phyloP scores from a whole-genome alignment of 2,329 filamentous ascomycete genomes.

The Pestalotiopsis sp. region DNA sequence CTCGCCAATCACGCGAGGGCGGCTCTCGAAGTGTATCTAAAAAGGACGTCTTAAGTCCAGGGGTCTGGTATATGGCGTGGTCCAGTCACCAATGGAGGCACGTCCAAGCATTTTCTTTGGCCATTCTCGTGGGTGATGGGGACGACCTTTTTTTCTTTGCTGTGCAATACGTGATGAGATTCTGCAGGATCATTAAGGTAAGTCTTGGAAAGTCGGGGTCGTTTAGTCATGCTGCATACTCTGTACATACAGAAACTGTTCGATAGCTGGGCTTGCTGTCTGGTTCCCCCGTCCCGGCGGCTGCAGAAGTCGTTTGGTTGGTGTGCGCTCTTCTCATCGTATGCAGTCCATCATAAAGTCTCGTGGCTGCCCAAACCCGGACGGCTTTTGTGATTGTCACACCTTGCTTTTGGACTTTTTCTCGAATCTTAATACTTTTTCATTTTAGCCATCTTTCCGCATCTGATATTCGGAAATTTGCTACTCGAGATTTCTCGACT shows the following conservation, averaged over 20 bases:
- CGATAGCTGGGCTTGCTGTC: background rate
- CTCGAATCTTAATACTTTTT: background rate
- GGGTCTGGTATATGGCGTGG: background rate
- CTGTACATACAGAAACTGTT: too few species aligned
- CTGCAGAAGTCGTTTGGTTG: conserved; percentile 4
- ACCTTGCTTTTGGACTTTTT: background rate
- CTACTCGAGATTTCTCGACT: background rate
- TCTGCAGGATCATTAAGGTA: background rate
- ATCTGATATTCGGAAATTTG: conserved; percentile 16
- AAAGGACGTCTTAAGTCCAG: conserved; percentile 2
- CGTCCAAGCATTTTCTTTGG: background rate
- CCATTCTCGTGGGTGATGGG: background rate
- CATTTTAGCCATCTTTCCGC: background rate
- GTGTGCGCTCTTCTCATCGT: background rate
- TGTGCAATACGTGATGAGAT: background rate
- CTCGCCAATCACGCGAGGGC: background rate
- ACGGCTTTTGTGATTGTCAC: background rate
- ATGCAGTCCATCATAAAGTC: conserved; percentile 9
- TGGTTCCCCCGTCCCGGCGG: conserved; percentile 3
- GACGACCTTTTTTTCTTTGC: background rate
- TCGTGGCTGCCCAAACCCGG: background rate
- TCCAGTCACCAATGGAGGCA: conserved; percentile 1
- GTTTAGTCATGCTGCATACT: background rate
- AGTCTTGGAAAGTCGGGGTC: background rate
- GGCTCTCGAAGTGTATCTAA: background rate